Conservation (phyloP, 1,139 yeast species). For the Pichia sp. region DNA sequence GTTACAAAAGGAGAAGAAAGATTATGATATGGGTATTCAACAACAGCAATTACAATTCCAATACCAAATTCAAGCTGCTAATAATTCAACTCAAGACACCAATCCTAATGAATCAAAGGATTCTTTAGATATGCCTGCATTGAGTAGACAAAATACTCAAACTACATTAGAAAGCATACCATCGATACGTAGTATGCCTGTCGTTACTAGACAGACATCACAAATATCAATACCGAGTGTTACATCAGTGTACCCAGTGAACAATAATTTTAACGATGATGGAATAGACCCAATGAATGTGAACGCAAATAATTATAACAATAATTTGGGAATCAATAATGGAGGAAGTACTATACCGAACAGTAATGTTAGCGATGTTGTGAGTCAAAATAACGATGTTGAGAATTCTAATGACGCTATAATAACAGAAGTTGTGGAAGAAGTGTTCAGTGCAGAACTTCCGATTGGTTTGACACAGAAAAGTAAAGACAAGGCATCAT, state of each 20-base stretch:
- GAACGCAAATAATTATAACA: neutral
- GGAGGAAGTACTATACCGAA: neutral
- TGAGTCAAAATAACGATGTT: neutral
- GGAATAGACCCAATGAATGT: slow-evolving; percentile 10
- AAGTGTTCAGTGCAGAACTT: slow-evolving; percentile 37
- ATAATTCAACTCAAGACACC: no score
- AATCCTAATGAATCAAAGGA: slow-evolving; percentile 11
- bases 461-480: slow-evolving; percentile 65
- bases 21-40: slow-evolving; percentile 9
- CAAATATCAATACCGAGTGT: slow-evolving; percentile 15
- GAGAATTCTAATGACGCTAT: slow-evolving; percentile 2
- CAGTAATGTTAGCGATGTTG: neutral
- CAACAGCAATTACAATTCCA: slow-evolving; percentile 8
- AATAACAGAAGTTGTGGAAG: slow-evolving; percentile 19
- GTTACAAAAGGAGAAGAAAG: slow-evolving; percentile 12
- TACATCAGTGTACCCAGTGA: slow-evolving; percentile 1
- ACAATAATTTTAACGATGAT: slow-evolving; percentile 5
- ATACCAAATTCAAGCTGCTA: neutral
- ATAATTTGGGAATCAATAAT: neutral
- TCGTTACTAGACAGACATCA: slow-evolving; percentile 12
- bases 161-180: slow-evolving; percentile 19
- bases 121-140: slow-evolving; percentile 11
- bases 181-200: slow-evolving; percentile 16
- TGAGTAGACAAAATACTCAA: slow-evolving; percentile 21
- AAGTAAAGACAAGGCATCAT: slow-evolving; percentile 58